Base-by-base conservation (phyloP, 2,329 filamentous ascomycete species). In the Fusarium coffeatum region DNA sequence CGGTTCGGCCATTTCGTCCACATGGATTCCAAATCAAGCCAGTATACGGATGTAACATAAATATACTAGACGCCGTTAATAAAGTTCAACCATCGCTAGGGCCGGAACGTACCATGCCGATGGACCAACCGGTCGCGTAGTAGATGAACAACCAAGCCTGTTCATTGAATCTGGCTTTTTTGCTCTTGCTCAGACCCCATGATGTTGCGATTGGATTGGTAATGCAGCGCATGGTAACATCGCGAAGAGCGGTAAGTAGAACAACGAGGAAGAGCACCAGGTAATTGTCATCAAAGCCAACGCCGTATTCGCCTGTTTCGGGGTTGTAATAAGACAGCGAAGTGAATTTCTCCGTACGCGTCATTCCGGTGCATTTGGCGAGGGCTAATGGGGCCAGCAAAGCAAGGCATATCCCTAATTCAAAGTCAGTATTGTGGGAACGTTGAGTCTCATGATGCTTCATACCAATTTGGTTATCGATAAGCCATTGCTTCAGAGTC, bases 101-200 rank as follows among this genome's bases (percentile, higher is more conserved):
- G 18, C 10, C 34, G 34, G 34, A n/a, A 82, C 90, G 72, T 85
- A 97, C 93, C 85, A 96, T 87, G 72, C 96, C 96, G 60, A 95
- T 82, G 16, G 89, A 85, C 92, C 93, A 98, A 78, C 94, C 95
- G 51, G 90, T 83, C 30, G 83, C 82, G 79, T 95, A 95, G 83
- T 98, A 98, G 45, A 95, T 79, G 47, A 97, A 82, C 77, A 97
- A 84, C 93, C 95, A 98, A 46, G 91, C 93, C 82, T 99, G 96
- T 81, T 99, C 96, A 65, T 93, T 93, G 81, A 98, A 97, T 58
- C 96, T 37, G 34, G 88, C 59, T 91, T 84, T 42, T 82, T 97
- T 98, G 76, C 84, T 86, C 75, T 90, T 92, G 73, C 87, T 86
- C 72, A 98, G 87, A 28, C 94, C 94, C 68, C 87, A 86, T 46